phyloP scores from a whole-genome alignment of 1,284 basidiomycete species.

The Ganoderma multipileum region DNA sequence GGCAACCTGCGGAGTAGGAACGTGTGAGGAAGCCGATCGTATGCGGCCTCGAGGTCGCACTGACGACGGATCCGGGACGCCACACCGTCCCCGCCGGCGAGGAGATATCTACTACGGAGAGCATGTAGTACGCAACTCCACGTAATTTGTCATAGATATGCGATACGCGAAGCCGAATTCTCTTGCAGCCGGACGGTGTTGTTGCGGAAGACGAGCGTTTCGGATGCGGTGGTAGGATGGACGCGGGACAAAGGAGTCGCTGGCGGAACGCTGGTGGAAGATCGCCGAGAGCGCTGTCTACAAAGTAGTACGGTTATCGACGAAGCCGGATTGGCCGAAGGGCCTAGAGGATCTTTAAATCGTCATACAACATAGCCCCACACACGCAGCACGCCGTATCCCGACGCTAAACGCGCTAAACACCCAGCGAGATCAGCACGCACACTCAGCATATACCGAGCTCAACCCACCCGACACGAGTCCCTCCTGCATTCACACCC shows the following conservation, averaged over 20 bases:
- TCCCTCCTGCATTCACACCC: neutral
- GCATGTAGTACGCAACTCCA: neutral
- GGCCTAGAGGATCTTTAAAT: neutral
- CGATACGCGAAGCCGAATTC: neutral
- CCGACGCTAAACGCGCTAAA: neutral
- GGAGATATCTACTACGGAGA: neutral
- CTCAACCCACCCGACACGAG: neutral
- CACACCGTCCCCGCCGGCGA: neutral
- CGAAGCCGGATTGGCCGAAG: neutral
- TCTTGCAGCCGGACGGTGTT: neutral
- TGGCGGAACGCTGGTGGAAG: neutral
- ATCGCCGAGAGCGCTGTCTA: neutral
- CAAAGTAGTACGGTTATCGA: neutral
- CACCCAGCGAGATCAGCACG: neutral
- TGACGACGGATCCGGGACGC: neutral
- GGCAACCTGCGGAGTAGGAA: neutral
- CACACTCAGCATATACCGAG: neutral
- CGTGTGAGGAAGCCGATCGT: neutral
- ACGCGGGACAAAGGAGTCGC: neutral
- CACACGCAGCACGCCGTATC: neutral
- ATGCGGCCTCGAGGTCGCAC: neutral
- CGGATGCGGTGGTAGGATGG: neutral
- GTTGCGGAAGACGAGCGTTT: neutral
- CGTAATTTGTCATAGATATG: neutral
- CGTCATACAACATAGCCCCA: neutral